phyloP scores from a whole-genome alignment of 176 grass and related monocot species.

The Ananas comosus region DNA sequence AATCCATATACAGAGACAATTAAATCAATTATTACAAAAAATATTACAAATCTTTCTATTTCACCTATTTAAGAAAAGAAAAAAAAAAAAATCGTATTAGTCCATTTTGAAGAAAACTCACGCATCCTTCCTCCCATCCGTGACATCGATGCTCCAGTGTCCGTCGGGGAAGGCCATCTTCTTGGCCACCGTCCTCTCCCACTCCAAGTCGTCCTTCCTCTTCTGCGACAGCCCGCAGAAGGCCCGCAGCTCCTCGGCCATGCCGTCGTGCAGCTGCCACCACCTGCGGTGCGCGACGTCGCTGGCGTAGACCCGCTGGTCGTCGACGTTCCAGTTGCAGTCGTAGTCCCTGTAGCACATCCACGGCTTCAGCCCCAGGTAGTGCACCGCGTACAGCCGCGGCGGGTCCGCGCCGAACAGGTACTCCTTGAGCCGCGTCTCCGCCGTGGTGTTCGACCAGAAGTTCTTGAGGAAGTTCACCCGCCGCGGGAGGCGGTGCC shows the following conservation, averaged over 20 bases:
- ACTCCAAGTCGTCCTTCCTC: conserved; percentile 58
- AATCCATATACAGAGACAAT: too few relatives aligned
- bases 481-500: conserved; percentile 79
- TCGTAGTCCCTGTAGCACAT: conserved; percentile 88
- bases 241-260: conserved; percentile 49
- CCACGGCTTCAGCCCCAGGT: conserved; percentile 85
- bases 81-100: too few relatives aligned
- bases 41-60: too few relatives aligned
- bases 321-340: conserved; percentile 80
- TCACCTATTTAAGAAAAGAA: too few relatives aligned
- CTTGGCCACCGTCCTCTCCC: conserved; percentile 52
- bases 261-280: conserved; percentile 79
- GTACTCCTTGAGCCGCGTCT: conserved; percentile 67
- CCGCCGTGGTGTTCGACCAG: conserved; percentile 81
- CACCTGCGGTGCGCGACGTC: conserved; percentile 60
- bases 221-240: conserved; percentile 48
- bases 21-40: too few relatives aligned
- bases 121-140: conserved; percentile 41
- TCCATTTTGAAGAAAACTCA: too few relatives aligned
- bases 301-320: conserved; percentile 86
- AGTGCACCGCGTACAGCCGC: conserved; percentile 65
- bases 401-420: conserved; percentile 59
- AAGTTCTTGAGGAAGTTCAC: conserved; percentile 98
- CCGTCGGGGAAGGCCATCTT: conserved; percentile 34
- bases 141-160: conserved; percentile 74